phyloP scores from a whole-genome alignment of 2,329 filamentous ascomycete genomes.

The Neurospora sp. region DNA sequence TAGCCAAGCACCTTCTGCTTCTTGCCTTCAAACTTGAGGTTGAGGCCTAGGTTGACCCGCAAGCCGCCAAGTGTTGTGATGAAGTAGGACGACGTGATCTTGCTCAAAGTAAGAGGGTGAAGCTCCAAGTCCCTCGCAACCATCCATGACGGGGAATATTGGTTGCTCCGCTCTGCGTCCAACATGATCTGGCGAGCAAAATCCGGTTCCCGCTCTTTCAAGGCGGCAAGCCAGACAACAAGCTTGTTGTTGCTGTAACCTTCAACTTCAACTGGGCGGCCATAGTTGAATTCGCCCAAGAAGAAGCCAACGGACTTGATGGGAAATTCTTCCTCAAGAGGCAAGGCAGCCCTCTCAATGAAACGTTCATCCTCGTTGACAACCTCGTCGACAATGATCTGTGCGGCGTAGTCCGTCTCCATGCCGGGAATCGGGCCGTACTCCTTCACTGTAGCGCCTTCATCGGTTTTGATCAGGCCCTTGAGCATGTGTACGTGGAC shows the following conservation, averaged over 20 bases:
- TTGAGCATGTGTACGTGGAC: slow-evolving; percentile 91
- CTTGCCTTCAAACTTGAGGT: slow-evolving; percentile 92
- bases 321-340: slow-evolving; percentile 88
- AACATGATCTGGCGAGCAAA: slow-evolving; percentile 69
- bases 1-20: slow-evolving; percentile 95
- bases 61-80: slow-evolving; percentile 69
- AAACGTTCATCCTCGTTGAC: slow-evolving; percentile 88
- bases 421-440: slow-evolving; percentile 79
- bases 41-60: slow-evolving; percentile 83
- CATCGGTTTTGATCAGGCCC: slow-evolving; percentile 80
- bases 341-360: slow-evolving; percentile 77
- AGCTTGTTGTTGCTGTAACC: slow-evolving; percentile 66
- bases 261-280: slow-evolving; percentile 75
- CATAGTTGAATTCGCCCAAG: slow-evolving; percentile 86
- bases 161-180: slow-evolving; percentile 58
- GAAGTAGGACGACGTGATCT: slow-evolving; percentile 89
- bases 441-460: slow-evolving; percentile 85
- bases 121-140: slow-evolving; percentile 75
- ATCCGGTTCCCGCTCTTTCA: slow-evolving; percentile 66
- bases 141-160: slow-evolving; percentile 80
- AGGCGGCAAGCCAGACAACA: slow-evolving; percentile 65
- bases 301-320: slow-evolving; percentile 79
- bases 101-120: slow-evolving; percentile 82
- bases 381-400: slow-evolving; percentile 83
- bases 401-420: slow-evolving; percentile 83